These are phyloP conservation scores for Aegilops speltoides DNA, from an alignment of 176 grass and related monocot species.

Conservation along the genomic window DNA sequence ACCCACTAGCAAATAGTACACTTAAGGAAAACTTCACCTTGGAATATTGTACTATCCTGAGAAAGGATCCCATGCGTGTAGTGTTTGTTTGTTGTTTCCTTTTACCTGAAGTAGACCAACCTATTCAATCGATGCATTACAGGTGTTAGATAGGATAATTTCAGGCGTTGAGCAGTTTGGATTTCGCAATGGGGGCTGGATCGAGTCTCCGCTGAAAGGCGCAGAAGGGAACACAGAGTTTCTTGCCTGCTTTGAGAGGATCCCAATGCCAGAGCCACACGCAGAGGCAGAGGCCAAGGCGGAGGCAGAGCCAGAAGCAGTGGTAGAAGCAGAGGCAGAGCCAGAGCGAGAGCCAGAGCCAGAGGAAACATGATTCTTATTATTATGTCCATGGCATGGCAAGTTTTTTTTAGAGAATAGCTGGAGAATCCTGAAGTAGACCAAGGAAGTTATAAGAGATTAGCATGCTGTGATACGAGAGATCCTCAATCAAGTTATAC, in stretches of 20 bases:
- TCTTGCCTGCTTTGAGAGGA: conserved; percentile 59
- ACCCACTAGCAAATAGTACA: not conserved
- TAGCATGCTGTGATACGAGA: not conserved
- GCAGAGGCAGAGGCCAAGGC: not conserved
- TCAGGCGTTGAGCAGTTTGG: conserved; percentile 83
- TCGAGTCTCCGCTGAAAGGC: conserved; percentile 83
- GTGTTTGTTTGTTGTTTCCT: not conserved
- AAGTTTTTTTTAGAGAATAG: not conserved
- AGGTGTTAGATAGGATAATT: conserved; percentile 92
- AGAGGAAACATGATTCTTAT: conserved; percentile 8
- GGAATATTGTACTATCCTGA: not conserved
- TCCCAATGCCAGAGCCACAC: not conserved
- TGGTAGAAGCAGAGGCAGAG: not conserved
- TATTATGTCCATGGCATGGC: not conserved
- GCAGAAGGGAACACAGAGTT: conserved; percentile 90
- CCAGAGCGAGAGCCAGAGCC: not conserved
- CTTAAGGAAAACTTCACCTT: not conserved
- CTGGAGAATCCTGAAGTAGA: not conserved
- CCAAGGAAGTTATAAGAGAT: not conserved
- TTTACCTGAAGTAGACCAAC: not conserved
- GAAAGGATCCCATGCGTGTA: not conserved
- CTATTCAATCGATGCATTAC: not conserved
- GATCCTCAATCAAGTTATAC: not conserved
- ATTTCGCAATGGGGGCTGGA: conserved; percentile 78
- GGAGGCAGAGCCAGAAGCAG: not conserved